Evolutionary conservation across 768 basidiomycete species (phyloP), one percentile per base, ranked within the genome.

Genomic region (Pulveroboletus ravenelii): DNA sequence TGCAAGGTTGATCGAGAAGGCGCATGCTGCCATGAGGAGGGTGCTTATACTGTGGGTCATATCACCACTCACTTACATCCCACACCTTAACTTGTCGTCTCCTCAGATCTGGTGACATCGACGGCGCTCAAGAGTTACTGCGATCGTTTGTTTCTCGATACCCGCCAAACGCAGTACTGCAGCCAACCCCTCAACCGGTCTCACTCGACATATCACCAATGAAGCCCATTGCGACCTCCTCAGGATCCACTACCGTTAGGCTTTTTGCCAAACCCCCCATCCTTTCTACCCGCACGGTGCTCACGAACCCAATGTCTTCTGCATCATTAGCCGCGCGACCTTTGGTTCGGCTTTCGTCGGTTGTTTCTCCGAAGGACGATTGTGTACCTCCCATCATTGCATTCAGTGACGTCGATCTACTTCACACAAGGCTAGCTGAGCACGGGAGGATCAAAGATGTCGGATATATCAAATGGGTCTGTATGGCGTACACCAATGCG

Each of bases 381-480:
- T 62, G 77, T 20, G 84, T 96, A 6, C 89, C 93, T 0, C 93
- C 93, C 0, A 64, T 93, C 36, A 58, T 95, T 18, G 76, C 80
- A 12, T 95, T 93, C 63, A 57, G 70, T 14, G 91, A 95, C 62
- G 56, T 95, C n/a, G 85, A 89, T 55, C 53, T 85, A 6, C 71
- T 96, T 45, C 92, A 95, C 63, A 79, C 90, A 51, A 74, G 85
- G 25, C 67, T 93, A 27, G 80, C 85, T n/a, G 66, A 68, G 18
- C 69, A 65, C 31, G 67, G 62, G 45, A 52, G 69, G 48, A 51
- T 32, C n/a, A 70, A 74, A 35, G 80, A 81, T 15, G 71, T 93
- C 25, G 78, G 72, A 7, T 89, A 83, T 60, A 53, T 95, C 40
- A 89, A 81, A 55, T 93, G 82, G 77, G 63, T 85, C 3, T 82